Conservation (phyloP, 345 rosid genomes). For the Gossypium arboreum region DNA sequence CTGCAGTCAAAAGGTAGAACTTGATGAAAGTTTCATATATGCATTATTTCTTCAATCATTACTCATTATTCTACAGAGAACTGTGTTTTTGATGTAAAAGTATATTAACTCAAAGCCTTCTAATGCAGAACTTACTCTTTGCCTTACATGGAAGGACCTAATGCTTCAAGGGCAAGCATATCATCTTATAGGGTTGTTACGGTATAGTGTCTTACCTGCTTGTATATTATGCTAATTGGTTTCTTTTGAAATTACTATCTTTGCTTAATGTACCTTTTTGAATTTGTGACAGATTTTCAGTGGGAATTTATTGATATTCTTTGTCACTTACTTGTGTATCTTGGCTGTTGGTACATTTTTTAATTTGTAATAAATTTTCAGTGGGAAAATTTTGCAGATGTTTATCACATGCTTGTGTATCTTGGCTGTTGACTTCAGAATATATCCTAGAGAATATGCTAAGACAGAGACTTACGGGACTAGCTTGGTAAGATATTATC, state of each 20-base stretch:
- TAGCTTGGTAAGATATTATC: constrained; percentile 58
- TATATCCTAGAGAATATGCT: constrained; percentile 82
- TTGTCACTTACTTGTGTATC: constrained; percentile 53
- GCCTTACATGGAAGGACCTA: constrained; percentile 31
- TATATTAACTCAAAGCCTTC: constrained; percentile 14
- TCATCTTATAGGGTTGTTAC: constrained; percentile 63
- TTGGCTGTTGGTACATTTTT: constrained; percentile 55
- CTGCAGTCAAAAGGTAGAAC: constrained; percentile 70
- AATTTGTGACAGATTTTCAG: not conserved
- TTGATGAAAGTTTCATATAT: constrained; percentile 38
- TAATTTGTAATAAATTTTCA: not conserved
- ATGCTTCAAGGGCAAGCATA: constrained; percentile 45
- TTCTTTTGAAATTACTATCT: not conserved
- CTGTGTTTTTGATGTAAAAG: not conserved
- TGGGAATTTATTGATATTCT: constrained; percentile 29
- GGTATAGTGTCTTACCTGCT: constrained; percentile 34
- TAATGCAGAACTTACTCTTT: constrained; percentile 37
- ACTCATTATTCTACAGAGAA: not conserved
- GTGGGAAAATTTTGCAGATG: constrained; percentile 51
- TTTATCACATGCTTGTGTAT: constrained; percentile 73
- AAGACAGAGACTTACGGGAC: constrained; percentile 85
- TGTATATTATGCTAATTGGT: not conserved
- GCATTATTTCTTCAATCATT: not conserved
- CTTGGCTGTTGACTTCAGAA: constrained; percentile 86
- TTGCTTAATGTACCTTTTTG: constrained; percentile 12